Evolutionary conservation across 768 basidiomycete genomes (phyloP).

Genomic region (Agaricus bisporus): DNA sequence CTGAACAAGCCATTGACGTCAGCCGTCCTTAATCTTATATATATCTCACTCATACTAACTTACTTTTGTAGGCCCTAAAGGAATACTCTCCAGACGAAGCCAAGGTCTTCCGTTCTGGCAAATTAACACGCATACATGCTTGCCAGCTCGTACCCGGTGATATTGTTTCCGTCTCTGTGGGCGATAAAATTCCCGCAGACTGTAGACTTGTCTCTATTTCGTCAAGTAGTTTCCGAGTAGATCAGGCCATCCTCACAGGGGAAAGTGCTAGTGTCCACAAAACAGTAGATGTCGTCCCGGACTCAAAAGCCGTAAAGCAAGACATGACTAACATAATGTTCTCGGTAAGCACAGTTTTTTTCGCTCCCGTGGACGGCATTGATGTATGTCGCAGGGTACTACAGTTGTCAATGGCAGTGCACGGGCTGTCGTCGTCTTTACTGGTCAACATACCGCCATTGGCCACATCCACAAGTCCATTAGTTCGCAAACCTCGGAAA

Average conservation of each 20-base stretch:
- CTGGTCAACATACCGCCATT: conserved; percentile 84
- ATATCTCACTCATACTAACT: conserved; percentile 3
- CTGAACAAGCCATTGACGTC: conserved; percentile 96
- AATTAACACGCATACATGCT: conserved; percentile 70
- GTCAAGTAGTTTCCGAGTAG: conserved; percentile 89
- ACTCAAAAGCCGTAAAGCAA: conserved; percentile 85
- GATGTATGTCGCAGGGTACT: conserved; percentile 57
- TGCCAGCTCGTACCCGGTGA: conserved; percentile 93
- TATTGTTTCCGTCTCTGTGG: conserved; percentile 84
- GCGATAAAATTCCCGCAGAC: conserved; percentile 95
- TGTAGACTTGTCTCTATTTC: conserved; percentile 84
- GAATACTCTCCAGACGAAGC: conserved; percentile 98
- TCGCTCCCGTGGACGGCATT: not conserved
- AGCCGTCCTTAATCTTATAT: conserved; percentile 25
- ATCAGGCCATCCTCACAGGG: conserved; percentile 96
- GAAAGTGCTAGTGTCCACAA: conserved; percentile 91
- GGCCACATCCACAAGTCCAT: conserved; percentile 98
- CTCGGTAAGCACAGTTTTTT: conserved; percentile 45
- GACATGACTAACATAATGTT: conserved; percentile 98
- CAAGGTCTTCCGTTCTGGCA: conserved; percentile 75
- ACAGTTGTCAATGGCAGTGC: conserved; percentile 94
- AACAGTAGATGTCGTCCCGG: conserved; percentile 57
- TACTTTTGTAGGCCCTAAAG: conserved; percentile 68
- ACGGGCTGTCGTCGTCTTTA: conserved; percentile 81
- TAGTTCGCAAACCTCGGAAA: conserved; percentile 85